These are phyloP conservation scores for Sordariomycetes sp. DNA, from an alignment of 2,329 filamentous ascomycete genomes.

Conservation along the genomic window DNA sequence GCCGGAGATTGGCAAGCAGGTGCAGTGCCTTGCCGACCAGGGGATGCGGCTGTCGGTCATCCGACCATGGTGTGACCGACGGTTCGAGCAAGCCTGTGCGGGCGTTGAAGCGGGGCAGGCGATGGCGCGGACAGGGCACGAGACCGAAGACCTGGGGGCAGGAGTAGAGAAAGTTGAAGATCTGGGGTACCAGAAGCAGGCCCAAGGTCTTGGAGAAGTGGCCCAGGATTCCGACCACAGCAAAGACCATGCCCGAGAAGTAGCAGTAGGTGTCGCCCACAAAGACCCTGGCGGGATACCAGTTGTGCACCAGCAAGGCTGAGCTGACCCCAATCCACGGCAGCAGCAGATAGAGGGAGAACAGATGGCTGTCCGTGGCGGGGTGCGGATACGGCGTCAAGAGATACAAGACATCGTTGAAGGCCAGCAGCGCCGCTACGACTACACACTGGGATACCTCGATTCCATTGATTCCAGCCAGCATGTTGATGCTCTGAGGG, in stretches of 20 bases:
- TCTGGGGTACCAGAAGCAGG: slow-evolving; percentile 83
- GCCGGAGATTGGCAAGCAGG: slow-evolving; percentile 55
- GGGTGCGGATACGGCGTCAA: slow-evolving; percentile 79
- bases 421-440: slow-evolving; percentile 70
- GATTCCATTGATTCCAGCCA: slow-evolving; percentile 98
- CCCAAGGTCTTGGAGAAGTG: slow-evolving; percentile 97
- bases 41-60: slow-evolving; percentile 57
- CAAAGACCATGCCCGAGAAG: slow-evolving; percentile 98
- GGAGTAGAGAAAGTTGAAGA: slow-evolving; percentile 95
- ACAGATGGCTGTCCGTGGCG: slow-evolving; percentile 89
- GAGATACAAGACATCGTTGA: slow-evolving; percentile 87
- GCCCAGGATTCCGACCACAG: slow-evolving; percentile 89
- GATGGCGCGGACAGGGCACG: slow-evolving; percentile 86
- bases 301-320: slow-evolving; percentile 84
- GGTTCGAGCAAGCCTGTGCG: slow-evolving; percentile 79
- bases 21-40: slow-evolving; percentile 56
- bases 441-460: slow-evolving; percentile 92
- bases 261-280: slow-evolving; percentile 99
- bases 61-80: slow-evolving; percentile 67
- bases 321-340: slow-evolving; percentile 90
- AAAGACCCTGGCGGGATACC: slow-evolving; percentile 91
- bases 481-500: slow-evolving; percentile 97
- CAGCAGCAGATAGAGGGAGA: slow-evolving; percentile 88
- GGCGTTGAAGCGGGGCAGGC: slow-evolving; percentile 81
- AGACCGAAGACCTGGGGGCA: slow-evolving; percentile 83